phyloP scores from a whole-genome alignment of 495 filamentous ascomycete genomes.

The Xylaria cubensis region DNA sequence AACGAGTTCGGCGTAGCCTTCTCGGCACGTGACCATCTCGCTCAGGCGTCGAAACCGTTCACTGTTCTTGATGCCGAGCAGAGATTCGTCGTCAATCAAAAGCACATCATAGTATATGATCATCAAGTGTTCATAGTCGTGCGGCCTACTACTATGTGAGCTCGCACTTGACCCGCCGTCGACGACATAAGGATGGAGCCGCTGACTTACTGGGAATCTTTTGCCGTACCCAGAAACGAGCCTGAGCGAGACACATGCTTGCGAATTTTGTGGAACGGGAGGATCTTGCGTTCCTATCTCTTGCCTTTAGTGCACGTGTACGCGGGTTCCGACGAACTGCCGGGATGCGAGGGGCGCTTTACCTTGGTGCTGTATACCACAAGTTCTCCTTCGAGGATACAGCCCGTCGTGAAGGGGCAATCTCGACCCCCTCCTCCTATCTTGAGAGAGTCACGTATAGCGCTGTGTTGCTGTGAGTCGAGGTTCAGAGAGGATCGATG shows the following conservation, averaged over 20 bases:
- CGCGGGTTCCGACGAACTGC: neutral
- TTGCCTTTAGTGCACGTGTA: slow-evolving; percentile 20
- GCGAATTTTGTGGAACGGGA: slow-evolving; percentile 79
- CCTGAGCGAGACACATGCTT: slow-evolving; percentile 81
- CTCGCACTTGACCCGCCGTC: neutral
- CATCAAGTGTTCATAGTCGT: slow-evolving; percentile 80
- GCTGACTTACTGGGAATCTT: slow-evolving; percentile 70
- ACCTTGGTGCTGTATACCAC: slow-evolving; percentile 74
- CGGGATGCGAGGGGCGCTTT: slow-evolving; percentile 25
- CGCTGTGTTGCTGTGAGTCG: slow-evolving; percentile 37
- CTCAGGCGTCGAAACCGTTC: slow-evolving; percentile 66
- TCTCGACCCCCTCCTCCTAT: slow-evolving; percentile 58
- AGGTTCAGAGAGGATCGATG: slow-evolving; percentile 24
- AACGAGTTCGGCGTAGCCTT: slow-evolving; percentile 66
- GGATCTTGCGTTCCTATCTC: slow-evolving; percentile 56
- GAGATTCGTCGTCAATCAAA: slow-evolving; percentile 70
- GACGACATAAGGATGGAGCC: too few relatives aligned
- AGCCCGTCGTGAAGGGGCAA: slow-evolving; percentile 65
- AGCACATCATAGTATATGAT: slow-evolving; percentile 83
- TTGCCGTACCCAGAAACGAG: slow-evolving; percentile 66
- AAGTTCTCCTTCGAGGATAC: slow-evolving; percentile 84
- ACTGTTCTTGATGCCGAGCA: slow-evolving; percentile 65
- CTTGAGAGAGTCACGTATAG: slow-evolving; percentile 62
- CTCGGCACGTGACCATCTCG: slow-evolving; percentile 60
- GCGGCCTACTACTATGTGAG: slow-evolving; percentile 52